A percentile compares a stretch with the other conserved stretches of the same genome.
Evolutionary conservation across 768 basidiomycete genomes (phyloP).

Genomic region (Coprinopsis sp.): DNA sequence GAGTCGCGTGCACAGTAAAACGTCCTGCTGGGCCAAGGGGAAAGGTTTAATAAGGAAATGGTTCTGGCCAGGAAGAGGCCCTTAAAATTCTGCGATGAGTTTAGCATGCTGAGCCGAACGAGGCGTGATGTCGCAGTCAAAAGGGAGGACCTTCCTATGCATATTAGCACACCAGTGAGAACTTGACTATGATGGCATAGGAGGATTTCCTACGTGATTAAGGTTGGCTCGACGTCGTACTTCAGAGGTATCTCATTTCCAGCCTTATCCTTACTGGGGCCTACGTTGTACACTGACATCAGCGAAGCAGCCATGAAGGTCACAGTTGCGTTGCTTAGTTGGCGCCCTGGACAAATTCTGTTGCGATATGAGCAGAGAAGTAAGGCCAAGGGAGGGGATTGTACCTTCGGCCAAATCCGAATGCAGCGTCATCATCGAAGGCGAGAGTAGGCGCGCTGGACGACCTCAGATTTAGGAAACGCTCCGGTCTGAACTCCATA

Average conservation of each 20-base stretch:
- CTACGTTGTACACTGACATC: constrained; percentile 13
- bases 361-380: not conserved
- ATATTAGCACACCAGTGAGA: too few relatives aligned
- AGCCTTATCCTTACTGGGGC: constrained; percentile 11
- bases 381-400: not conserved
- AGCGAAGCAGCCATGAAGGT: constrained; percentile 12
- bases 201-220: too few relatives aligned
- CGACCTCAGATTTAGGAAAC: constrained; percentile 33
- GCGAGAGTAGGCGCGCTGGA: not conserved
- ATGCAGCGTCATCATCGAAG: not conserved
- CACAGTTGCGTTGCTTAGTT: constrained; percentile 13
- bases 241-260: constrained; percentile 10
- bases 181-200: too few relatives aligned
- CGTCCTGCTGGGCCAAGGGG: too few relatives aligned
- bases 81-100: too few relatives aligned
- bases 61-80: too few relatives aligned
- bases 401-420: not conserved
- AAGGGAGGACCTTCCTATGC: too few relatives aligned
- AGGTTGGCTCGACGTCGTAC: constrained; percentile 2
- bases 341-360: constrained; percentile 16
- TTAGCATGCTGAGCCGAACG: too few relatives aligned
- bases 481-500: constrained; percentile 47
- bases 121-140: too few relatives aligned
- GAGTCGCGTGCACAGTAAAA: too few relatives aligned
- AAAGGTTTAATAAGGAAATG: too few relatives aligned